phyloP scores from a whole-genome alignment of 441 rosid genomes.

The Gossypium laxum region DNA sequence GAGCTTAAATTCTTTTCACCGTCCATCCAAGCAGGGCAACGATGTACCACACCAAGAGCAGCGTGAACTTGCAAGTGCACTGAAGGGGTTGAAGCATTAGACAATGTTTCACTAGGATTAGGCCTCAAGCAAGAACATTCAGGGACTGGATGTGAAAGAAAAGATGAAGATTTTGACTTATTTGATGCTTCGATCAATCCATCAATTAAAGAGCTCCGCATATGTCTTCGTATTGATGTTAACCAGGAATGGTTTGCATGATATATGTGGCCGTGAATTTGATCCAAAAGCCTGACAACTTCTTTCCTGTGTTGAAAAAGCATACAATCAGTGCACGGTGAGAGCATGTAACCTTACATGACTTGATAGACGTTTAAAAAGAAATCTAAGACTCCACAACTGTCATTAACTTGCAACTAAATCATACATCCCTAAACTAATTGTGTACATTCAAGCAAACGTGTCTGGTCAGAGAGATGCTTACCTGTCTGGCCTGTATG shows the following conservation, averaged over 20 bases:
- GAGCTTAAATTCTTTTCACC: constrained; percentile 24
- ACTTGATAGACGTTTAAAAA: neutral
- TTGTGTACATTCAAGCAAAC: neutral
- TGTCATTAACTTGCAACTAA: neutral
- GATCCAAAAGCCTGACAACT: constrained; percentile 57
- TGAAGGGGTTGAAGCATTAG: constrained; percentile 25
- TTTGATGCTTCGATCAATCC: constrained; percentile 49
- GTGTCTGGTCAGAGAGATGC: neutral
- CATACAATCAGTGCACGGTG: constrained; percentile 6
- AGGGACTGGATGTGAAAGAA: constrained; percentile 73
- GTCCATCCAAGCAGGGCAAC: constrained; percentile 73
- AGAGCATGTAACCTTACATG: neutral
- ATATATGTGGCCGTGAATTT: constrained; percentile 53
- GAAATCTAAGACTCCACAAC: neutral
- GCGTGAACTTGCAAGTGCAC: constrained; percentile 27
- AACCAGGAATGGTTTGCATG: constrained; percentile 81
- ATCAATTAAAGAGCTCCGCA: constrained; percentile 57
- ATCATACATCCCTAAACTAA: neutral
- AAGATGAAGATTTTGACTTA: constrained; percentile 47
- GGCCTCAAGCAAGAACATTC: constrained; percentile 68
- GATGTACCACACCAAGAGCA: constrained; percentile 43
- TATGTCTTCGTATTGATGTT: constrained; percentile 48
- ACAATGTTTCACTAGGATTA: constrained; percentile 19
- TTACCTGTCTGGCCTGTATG: constrained; percentile 86
- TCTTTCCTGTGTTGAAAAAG: constrained; percentile 37